Conservation (phyloP, 140 eudicot species). For the Erigeron philadelphicus region DNA sequence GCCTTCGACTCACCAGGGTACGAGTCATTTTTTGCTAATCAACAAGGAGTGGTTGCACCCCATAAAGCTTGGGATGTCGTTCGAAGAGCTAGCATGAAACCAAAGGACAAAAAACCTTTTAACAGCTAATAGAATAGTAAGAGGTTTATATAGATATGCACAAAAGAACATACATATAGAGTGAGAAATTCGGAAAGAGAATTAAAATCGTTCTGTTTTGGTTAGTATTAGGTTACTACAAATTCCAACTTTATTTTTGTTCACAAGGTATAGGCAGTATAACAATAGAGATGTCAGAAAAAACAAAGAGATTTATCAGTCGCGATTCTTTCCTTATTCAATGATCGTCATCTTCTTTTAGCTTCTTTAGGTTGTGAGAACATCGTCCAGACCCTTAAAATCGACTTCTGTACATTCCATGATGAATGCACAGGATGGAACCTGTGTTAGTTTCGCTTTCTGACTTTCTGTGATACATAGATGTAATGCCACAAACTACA, state of each 20-base stretch:
- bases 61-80: constrained; percentile 97
- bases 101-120: constrained; percentile 41
- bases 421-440: no score
- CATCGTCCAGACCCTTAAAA: no score
- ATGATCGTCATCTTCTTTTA: not conserved
- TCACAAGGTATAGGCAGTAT: not conserved
- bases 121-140: constrained; percentile 14
- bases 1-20: constrained; percentile 97
- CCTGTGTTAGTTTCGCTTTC: no score
- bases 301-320: not conserved
- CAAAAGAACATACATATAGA: not conserved
- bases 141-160: constrained; percentile 23
- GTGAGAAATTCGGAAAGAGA: not conserved
- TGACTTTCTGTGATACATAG: no score
- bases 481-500: no score
- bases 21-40: constrained; percentile 89
- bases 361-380: no score
- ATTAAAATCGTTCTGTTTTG: not conserved
- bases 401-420: no score
- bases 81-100: constrained; percentile 75
- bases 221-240: not conserved
- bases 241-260: constrained; percentile 15
- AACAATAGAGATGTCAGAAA: not conserved
- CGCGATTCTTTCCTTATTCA: not conserved
- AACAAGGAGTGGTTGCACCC: constrained; percentile 77